Evolutionary conservation across 2,329 filamentous ascomycete species (phyloP), one percentile per base, ranked within the genome.

Genomic region (Exophiala sideris): DNA sequence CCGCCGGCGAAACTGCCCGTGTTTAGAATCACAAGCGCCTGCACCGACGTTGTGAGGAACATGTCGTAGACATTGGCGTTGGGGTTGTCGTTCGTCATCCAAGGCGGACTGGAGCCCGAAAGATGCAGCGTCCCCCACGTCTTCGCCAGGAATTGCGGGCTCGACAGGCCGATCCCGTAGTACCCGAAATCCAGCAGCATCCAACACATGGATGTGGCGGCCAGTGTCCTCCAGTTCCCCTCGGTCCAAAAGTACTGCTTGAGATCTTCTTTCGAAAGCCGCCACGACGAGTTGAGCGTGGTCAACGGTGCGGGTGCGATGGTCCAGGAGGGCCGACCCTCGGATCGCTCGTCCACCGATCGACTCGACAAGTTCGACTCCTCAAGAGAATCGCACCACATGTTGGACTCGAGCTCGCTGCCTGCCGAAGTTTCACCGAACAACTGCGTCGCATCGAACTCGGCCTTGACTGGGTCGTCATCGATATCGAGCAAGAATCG

Each of bases 401-500:
- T 50, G 9, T 47, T 48, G 1, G 42, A 35, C 38, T 60, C 57
- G 33, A 58, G 29, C 38, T 57, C 57, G 24, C 29, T 57, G 57
- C 50, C 57, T 54, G 62, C 47, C 47, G 70, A 48, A 16, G 45
- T 63, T 48, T 65, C 73, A 20, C 77, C 79, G 60, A 85, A 85
- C 4, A 84, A 75, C 12, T 78, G 73, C 44, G 83, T 81, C 0
- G 82, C 84, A 44, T 85, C 81, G 56, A 79, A 74, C 34, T 84
- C 75, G 14, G 82, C 82, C 40, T 79, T 76, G 5, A 76, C 75
- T 0, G 82, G 79, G 61, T 85, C 82, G 63, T 81, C 79, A 59
- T 82, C 82, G 58, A 87, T 82, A 61, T 87, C 84, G 24, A 86
- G 76, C 8, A 81, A 79, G 67, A 84, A 87, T 32, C 85, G 74